Evolutionary conservation across 352 stramenopile genomes (phyloP), one percentile per base, ranked within the genome.

Genomic region (Globisporangium lucens): DNA sequence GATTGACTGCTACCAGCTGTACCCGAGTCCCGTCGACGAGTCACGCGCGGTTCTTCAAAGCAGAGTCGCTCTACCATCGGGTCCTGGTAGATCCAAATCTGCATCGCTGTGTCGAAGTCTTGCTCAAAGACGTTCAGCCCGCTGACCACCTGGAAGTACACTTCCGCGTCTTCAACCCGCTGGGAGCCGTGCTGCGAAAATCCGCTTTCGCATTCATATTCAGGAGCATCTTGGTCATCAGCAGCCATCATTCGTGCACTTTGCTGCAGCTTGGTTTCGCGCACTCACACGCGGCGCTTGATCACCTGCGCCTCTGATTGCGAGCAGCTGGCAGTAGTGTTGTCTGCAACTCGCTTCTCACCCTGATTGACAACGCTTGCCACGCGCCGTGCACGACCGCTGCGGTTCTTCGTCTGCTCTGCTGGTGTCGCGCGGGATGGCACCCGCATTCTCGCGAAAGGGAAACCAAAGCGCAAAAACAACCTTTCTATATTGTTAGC

Each of bases 51-150:
- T 43, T 82, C 69, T 30, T 82, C 75, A 17, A 69, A 65, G 47
- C 74, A 79, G 15, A 90, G 70, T 0, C 72, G 72, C 46, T 70
- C 82, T 17, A 88, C 75, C 56, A 67, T 75, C 13, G 76, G 64
- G 58, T 90, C 82, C 69, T 88, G 74, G 27, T 80, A 76, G 52
- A 80, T 75, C 68, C 83, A 77, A 55, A 88, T 87, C 66, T 85
- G 68, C 78, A 90, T 90, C 24, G 79, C 78, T 46, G 79, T 85
- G 70, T 88, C 82, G 58, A 88, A 90, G 58, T 88, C 82, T 65
- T 90, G 82, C 53, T 80, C 69, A 56, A 90, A 88, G 29, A 90
- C 77, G 35, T 79, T 65, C 61, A 90, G 66, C 5, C 56, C 56
- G 46, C 36, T 30, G 65, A 69, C 53, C 41, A 49, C 41, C 4